Evolutionary conservation across 2,329 filamentous ascomycete genomes (phyloP).

Genomic region (Chrysoporthe deuterocubensis): DNA sequence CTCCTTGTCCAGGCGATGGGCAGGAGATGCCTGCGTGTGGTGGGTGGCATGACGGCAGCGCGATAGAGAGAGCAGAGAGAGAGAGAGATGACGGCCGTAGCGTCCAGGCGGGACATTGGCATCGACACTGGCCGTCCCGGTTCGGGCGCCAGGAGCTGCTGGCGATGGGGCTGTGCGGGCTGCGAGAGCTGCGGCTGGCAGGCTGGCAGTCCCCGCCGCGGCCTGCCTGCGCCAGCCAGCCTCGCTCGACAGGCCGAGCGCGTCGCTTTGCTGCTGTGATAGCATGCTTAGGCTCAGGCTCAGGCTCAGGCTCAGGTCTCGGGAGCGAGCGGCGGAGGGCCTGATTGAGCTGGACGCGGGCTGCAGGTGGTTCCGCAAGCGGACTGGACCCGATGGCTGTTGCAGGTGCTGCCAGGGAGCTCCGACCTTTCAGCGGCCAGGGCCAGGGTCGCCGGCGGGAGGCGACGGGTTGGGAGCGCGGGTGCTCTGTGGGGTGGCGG

Average conservation of each 20-base stretch:
- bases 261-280: neutral
- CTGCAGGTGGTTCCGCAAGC: neutral
- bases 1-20: neutral
- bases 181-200: neutral
- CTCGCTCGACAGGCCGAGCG: no score
- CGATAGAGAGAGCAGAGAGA: no score
- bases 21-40: neutral
- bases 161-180: constrained; percentile 5
- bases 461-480: constrained; percentile 9
- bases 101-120: neutral
- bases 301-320: neutral
- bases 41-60: neutral
- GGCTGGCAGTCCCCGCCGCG: neutral
- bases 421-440: constrained; percentile 1
- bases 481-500: constrained; percentile 11
- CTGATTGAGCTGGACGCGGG: constrained; percentile 2
- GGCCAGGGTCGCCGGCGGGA: neutral
- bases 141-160: neutral
- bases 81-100: neutral
- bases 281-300: no score
- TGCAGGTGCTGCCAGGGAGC: constrained; percentile 5
- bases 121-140: neutral
- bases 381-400: neutral
- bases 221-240: no score
- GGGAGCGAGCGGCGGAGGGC: neutral